Base-by-base conservation (phyloP, 257 asterid genomes). In the Solanum sejunctum region DNA sequence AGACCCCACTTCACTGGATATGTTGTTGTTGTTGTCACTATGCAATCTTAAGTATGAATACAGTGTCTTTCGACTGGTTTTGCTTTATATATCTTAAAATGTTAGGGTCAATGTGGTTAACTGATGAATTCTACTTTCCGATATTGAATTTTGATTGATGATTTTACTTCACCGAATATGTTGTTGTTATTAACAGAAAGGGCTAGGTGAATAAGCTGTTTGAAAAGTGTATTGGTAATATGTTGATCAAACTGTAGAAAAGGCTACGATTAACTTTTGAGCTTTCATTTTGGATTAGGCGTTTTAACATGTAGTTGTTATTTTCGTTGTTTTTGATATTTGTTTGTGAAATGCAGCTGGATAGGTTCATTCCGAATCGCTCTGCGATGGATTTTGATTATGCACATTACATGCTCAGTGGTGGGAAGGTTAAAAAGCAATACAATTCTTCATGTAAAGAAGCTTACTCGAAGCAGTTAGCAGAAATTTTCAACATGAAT, bases 371-470 rank as follows among this genome's bases (percentile, higher is more conserved):
- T 51, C 99, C 99, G 10, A 97, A 97, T 82, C 92, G 98, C 82
- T 97, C 98, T 8, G 98, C 98, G 0, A 97, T 97, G 94, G 98
- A 96, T 85, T 90, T 94, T 8, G 98, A 93, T 82, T 96, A 90
- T 54, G 99, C 98, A 5, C 98, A 91, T 86, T 92, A 87, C 93
- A 96, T 96, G 98, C 92, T 96, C 10, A 94, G 98, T 8, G 64
- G 64, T 88, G 92, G 94, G 61, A 90, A 88, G 90, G 93, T 92
- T 89, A 98, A 93, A 90, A 96, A 96, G 98, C 95, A 93, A 88
- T 92, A 92, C 64, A 94, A 97, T 85, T 89, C 99, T 79, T 95
- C 98, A 9, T 87, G 97, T 67, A 90, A 92, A 43, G 98, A 94
- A 83, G 98, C 98, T 26, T 94, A 93, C 88, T 85, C 93, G 90